These are phyloP conservation scores for Microsporum audouinii DNA, from an alignment of 2,329 filamentous ascomycete genomes.

Conservation along the genomic window DNA sequence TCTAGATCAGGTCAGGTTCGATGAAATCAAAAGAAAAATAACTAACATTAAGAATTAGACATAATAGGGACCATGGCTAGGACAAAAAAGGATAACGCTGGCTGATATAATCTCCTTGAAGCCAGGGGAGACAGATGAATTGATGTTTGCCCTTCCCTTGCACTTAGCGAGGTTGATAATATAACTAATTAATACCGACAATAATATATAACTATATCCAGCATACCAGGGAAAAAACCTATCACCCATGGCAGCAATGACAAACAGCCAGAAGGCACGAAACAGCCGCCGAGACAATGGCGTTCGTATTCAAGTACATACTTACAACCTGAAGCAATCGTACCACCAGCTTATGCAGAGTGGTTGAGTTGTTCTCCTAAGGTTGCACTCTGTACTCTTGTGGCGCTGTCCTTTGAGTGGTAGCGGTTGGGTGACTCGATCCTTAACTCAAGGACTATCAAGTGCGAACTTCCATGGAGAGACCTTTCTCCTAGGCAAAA, in stretches of 20 bases:
- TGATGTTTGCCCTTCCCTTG: background rate
- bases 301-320: background rate
- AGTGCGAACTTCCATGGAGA: no score
- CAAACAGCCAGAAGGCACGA: background rate
- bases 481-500: no score
- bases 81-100: background rate
- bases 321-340: background rate
- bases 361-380: background rate
- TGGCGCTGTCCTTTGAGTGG: no score
- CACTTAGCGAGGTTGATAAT: background rate
- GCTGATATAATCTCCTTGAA: background rate
- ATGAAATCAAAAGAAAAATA: background rate
- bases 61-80: background rate
- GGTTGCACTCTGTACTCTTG: no score
- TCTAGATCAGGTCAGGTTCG: background rate
- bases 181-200: background rate
- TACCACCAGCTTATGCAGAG: background rate
- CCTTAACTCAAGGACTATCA: no score
- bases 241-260: slow-evolving; percentile 1
- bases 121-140: background rate
- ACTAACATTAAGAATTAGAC: background rate
- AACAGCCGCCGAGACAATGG: slow-evolving; percentile 1
- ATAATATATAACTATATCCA: no score
- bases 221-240: background rate
- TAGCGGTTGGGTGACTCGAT: no score